Evolutionary conservation across 2,329 filamentous ascomycete species (phyloP), one percentile per base, ranked within the genome.

Genomic region (Pseudogymnoascus sp.): DNA sequence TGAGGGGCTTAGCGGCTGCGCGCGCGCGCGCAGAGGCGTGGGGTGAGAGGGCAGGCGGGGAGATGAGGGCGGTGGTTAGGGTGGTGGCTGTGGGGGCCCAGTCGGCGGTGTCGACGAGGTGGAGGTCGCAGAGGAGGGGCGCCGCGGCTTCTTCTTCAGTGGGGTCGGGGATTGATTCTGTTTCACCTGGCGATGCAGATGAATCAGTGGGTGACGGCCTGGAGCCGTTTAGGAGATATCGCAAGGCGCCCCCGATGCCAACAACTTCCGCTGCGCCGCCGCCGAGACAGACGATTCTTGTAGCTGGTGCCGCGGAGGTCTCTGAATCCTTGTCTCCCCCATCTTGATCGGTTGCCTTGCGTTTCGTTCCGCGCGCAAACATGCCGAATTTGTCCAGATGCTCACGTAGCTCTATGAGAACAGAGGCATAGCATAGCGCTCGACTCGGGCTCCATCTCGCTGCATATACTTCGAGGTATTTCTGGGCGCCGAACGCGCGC

Each of bases 391-490:
- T 23, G 21, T 62, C 29, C n/a, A 73, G 60, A 54, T 71, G 64
- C 40, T 68, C 47, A 36, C 63, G 54, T 4, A 73, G 29, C 60
- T 78, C 69, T 29, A 74, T 65, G 39, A 88, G 74, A n/a, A 86
- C 75, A 2, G 76, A 72, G n/a, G 85, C 79, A 76, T 97, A 97
- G 67, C 88, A 91, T 62, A 97, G 77, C 0, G 92, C 89, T 62
- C 95, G 82, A 62, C 89, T 89, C 1, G 93, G 90, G 75, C 92
- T 96, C 93, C 93, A 99, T 69, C 95, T 80, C 62, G 91, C 84
- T 7, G 91, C 91, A 78, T 99, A 99, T 8, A 89, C 90, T 66
- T 89, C 85, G 16, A 97, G 81, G 69, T 88, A 83, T 51, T 88
- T 85, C 63, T 85, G 81, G 54, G 80, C 81, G 0, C 86, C 86